Conservation (phyloP, 352 stramenopile genomes). For the Phytophthora agathidicida region DNA sequence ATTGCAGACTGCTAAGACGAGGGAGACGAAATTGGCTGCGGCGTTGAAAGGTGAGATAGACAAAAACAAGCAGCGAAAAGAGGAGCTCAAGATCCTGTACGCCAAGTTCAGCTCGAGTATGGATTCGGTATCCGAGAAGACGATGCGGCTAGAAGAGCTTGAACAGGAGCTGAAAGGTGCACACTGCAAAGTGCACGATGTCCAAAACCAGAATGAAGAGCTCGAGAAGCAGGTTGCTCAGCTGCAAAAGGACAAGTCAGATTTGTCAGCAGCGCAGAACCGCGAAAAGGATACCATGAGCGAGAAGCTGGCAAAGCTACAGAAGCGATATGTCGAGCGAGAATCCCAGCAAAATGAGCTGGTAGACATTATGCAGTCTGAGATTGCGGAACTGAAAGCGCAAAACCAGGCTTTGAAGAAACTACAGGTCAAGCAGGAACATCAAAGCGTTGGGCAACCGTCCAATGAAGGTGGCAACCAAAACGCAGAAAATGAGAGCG, state of each 20-base stretch:
- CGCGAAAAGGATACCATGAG: slow-evolving; percentile 9
- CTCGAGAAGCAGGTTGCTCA: slow-evolving; percentile 34
- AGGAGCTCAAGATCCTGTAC: slow-evolving; percentile 43
- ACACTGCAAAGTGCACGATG: neutral
- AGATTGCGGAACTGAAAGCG: slow-evolving; percentile 25
- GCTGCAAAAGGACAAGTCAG: slow-evolving; percentile 26
- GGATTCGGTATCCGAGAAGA: slow-evolving; percentile 41
- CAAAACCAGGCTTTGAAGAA: slow-evolving; percentile 34
- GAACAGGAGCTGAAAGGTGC: slow-evolving; percentile 23
- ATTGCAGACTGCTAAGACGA: slow-evolving; percentile 26
- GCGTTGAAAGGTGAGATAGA: slow-evolving; percentile 14
- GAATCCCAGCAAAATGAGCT: slow-evolving; percentile 6
- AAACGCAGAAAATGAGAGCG: neutral
- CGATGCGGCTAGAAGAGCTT: slow-evolving; percentile 49
- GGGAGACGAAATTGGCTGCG: slow-evolving; percentile 12
- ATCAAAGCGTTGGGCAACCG: slow-evolving; percentile 22
- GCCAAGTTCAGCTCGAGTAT: slow-evolving; percentile 39
- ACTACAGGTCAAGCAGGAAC: slow-evolving; percentile 4
- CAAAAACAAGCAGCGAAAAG: slow-evolving; percentile 26
- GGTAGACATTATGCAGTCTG: slow-evolving; percentile 16
- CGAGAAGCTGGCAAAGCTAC: slow-evolving; percentile 25
- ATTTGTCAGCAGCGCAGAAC: slow-evolving; percentile 18
- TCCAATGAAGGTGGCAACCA: slow-evolving; percentile 13
- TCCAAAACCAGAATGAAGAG: slow-evolving; percentile 5
- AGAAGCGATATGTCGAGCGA: slow-evolving; percentile 22